These are phyloP conservation scores for Selaginella moellendorffii DNA, from an alignment of 75 land plant genomes.

Conservation along the genomic window DNA sequence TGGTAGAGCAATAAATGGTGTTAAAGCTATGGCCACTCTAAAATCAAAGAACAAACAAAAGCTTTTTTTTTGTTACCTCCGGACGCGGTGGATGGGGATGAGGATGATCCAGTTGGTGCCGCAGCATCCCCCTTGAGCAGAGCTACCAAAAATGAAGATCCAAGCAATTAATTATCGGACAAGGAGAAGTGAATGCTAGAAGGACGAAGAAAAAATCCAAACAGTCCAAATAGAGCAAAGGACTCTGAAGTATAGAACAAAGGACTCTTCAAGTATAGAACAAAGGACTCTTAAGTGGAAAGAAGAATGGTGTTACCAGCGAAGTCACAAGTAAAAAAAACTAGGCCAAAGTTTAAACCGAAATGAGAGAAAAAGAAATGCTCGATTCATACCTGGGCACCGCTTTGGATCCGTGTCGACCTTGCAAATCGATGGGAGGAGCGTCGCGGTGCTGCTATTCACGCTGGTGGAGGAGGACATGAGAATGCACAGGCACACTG, in stretches of 20 bases:
- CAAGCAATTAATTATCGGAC: too few relatives aligned
- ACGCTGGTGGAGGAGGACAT: not conserved
- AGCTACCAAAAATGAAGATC: too few relatives aligned
- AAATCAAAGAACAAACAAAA: too few relatives aligned
- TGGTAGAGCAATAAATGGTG: too few relatives aligned
- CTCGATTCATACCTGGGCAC: not conserved
- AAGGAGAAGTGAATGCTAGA: too few relatives aligned
- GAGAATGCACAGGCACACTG: not conserved
- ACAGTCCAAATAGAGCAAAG: not conserved
- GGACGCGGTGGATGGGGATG: too few relatives aligned
- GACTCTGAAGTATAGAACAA: not conserved
- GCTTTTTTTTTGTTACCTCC: too few relatives aligned
- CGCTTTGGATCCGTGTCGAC: not conserved
- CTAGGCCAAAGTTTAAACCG: not conserved
- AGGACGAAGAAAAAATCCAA: too few relatives aligned
- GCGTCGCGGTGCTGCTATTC: not conserved
- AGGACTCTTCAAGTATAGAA: too few relatives aligned
- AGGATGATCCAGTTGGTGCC: too few relatives aligned
- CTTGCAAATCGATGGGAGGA: not conserved
- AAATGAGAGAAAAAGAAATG: not conserved
- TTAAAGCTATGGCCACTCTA: too few relatives aligned
- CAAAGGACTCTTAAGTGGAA: not conserved
- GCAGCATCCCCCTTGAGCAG: too few relatives aligned
- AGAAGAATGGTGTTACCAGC: not conserved
- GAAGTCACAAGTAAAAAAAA: not conserved